Percentiles rank a stretch among this genome's conserved stretches.
Evolutionary conservation across 192 early-diverging fungal species (phyloP).

Genomic region (Coemansia sp.): DNA sequence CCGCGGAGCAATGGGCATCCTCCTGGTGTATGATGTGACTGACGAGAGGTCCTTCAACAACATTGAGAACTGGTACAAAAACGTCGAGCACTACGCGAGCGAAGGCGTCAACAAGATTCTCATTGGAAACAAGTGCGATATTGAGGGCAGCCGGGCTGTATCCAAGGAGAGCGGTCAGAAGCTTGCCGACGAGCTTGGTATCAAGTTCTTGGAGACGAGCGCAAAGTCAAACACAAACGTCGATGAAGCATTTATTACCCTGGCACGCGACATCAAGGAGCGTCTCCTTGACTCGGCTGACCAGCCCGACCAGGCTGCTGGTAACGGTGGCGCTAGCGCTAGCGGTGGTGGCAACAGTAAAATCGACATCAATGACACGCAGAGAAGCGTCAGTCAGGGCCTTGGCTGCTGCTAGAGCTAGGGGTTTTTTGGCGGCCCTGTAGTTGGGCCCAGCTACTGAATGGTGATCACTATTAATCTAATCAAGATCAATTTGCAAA

Average conservation of each 20-base stretch:
- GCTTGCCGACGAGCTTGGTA: slow-evolving; percentile 91
- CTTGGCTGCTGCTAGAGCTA: slow-evolving; percentile 37
- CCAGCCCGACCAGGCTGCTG: slow-evolving; percentile 33
- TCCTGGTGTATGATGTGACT: slow-evolving; percentile 97
- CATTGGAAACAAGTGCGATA: slow-evolving; percentile 99
- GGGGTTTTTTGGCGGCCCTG: too few species aligned
- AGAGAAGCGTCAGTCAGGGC: slow-evolving; percentile 28
- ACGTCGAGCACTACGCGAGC: slow-evolving; percentile 98
- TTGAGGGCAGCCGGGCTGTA: slow-evolving; percentile 83
- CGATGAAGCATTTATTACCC: slow-evolving; percentile 95
- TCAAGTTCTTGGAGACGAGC: slow-evolving; percentile 96
- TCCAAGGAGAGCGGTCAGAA: slow-evolving; percentile 92
- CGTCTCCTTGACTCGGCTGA: slow-evolving; percentile 85
- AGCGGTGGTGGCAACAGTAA: slow-evolving; percentile 19
- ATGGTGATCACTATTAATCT: background rate
- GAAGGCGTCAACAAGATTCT: slow-evolving; percentile 99
- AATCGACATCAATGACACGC: slow-evolving; percentile 43
- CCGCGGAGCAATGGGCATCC: slow-evolving; percentile 98
- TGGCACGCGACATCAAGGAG: slow-evolving; percentile 98
- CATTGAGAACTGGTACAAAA: slow-evolving; percentile 99
- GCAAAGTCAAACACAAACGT: slow-evolving; percentile 98
- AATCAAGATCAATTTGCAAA: background rate
- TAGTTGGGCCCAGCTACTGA: too few species aligned
- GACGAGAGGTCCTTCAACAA: slow-evolving; percentile 98
- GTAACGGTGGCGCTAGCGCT: slow-evolving; percentile 21